Evolutionary conservation across 129 eudicot species (phyloP), one percentile per base, ranked within the genome.

Genomic region (Silybum marianum): DNA sequence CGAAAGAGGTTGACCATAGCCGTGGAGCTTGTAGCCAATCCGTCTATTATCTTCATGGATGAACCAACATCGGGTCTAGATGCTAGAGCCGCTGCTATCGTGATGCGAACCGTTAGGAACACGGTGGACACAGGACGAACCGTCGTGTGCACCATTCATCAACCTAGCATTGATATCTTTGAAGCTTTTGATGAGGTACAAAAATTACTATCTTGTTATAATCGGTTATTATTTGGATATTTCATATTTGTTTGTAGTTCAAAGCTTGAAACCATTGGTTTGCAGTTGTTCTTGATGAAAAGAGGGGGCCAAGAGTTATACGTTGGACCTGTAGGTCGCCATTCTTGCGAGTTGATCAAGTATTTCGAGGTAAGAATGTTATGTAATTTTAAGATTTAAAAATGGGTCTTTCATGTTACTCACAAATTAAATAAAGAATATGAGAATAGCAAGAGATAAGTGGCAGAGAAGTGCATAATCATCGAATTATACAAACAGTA

Each of bases 31-130:
- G 91, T 90, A 51, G 93, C 93, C 13, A 89, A 89, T 38, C 92
- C 92, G 3, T 89, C 92, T 19, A 89, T 89, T 8, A 89, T 89
- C 32, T 89, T 89, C 77, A 87, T 89, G 93, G 93, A 89, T 28
- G 93, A 89, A 23, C 91, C 93, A 51, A 90, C 93, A 0, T 87
- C 93, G 1, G 93, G 93, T 25, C 82, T 90, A 74, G 93, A 90
- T 75, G 91, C 93, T 80, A 38, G 93, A 83, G 93, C 93, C 23
- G 91, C 93, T 42, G 93, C 93, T 12, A 87, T 90, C 51, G 89
- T 85, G 44, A 89, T 89, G 90, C 82, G 90, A 24, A 81, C 89
- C 11, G 93, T 87, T 0, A 76, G 93, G 62, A 89, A 89, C 83
- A 87, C 90, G 2, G 93, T 87, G 34, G 87, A 89, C 28, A 87